A percentile compares a stretch with the other conserved stretches of the same genome.
These are phyloP conservation scores for Letharia columbiana DNA, from an alignment of 495 filamentous ascomycete genomes.

Conservation along the genomic window DNA sequence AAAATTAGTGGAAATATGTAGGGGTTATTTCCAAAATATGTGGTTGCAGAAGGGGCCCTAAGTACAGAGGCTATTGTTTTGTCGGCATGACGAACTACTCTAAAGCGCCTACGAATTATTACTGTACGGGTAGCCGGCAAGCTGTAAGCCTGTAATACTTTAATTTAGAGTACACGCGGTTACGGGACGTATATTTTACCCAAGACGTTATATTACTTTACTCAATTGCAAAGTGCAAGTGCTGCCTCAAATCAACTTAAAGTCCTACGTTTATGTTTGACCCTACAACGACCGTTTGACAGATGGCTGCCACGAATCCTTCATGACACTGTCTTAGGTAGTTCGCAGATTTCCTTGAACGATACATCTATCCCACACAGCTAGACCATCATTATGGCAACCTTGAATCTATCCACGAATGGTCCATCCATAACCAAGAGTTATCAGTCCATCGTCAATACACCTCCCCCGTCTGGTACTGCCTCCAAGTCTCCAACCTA, in stretches of 20 bases:
- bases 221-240: background rate
- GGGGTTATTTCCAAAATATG: too few species aligned
- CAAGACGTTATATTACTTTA: background rate
- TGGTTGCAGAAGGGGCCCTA: too few species aligned
- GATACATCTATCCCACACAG: background rate
- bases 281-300: background rate
- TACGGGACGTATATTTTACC: too few species aligned
- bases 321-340: background rate
- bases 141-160: too few species aligned
- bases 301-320: background rate
- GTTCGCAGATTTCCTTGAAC: background rate
- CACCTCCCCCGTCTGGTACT: slow-evolving; percentile 53
- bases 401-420: slow-evolving; percentile 84
- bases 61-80: too few species aligned
- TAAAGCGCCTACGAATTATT: too few species aligned
- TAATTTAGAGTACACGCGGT: too few species aligned
- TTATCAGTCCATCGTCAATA: slow-evolving; percentile 81
- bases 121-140: too few species aligned
- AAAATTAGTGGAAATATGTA: too few species aligned
- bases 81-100: too few species aligned
- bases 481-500: slow-evolving; percentile 59
- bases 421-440: slow-evolving; percentile 86
- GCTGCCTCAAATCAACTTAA: background rate
- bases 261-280: background rate
- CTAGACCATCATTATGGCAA: slow-evolving; percentile 55